Evolutionary conservation across 768 basidiomycete genomes (phyloP).

Genomic region (Hydnomerulius pinastri): DNA sequence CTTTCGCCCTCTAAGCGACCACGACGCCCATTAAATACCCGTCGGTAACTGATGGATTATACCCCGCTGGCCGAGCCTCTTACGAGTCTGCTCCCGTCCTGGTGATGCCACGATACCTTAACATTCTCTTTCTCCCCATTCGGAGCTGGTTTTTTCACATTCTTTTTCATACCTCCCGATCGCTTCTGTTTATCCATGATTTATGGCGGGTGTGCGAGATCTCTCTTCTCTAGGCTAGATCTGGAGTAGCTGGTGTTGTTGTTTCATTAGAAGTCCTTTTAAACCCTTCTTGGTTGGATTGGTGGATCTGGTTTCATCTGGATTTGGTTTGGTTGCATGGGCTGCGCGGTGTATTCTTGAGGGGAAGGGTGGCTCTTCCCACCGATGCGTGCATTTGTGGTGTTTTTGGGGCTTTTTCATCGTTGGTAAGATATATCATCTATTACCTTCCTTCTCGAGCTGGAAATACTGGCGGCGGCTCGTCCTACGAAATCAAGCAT

Average conservation of each 20-base stretch:
- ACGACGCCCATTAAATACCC: constrained; percentile 32
- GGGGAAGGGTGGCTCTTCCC: neutral
- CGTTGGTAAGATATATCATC: neutral
- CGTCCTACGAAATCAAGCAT: constrained; percentile 3
- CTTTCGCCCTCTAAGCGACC: constrained; percentile 23
- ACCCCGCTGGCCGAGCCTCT: constrained; percentile 40
- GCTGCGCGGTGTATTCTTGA: constrained; percentile 1
- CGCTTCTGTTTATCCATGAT: constrained; percentile 15
- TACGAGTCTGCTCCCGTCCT: constrained; percentile 16
- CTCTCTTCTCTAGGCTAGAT: constrained; percentile 8
- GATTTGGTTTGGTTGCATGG: constrained; percentile 13
- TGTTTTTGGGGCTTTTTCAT: neutral
- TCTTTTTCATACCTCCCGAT: neutral
- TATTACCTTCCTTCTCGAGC: constrained; percentile 8
- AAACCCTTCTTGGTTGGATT: neutral
- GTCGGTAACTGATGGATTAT: constrained; percentile 38
- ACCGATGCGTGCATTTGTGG: neutral
- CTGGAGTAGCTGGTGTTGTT: constrained; percentile 9
- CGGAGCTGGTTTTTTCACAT: constrained; percentile 16
- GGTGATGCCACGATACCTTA: constrained; percentile 17
- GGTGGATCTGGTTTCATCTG: constrained; percentile 12
- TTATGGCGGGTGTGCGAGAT: constrained; percentile 5
- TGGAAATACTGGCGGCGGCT: constrained; percentile 10
- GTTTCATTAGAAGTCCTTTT: constrained; percentile 4
- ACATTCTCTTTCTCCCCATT: neutral